These are phyloP conservation scores for Neonectria sp. DNA, from an alignment of 2,329 filamentous ascomycete species.

Conservation along the genomic window DNA sequence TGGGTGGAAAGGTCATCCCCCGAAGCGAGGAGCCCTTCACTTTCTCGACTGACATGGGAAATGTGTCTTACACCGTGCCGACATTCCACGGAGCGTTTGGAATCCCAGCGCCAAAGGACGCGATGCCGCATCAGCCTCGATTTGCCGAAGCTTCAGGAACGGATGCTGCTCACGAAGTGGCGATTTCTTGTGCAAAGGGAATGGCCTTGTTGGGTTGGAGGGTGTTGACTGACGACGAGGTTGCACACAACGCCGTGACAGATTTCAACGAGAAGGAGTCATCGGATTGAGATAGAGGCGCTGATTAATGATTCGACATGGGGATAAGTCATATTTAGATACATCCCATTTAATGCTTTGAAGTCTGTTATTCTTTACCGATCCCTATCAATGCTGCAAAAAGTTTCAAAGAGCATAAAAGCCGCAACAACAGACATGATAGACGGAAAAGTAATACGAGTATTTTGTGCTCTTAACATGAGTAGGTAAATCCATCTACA, in stretches of 20 bases:
- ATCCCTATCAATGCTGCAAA: too few relatives aligned
- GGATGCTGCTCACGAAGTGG: constrained; percentile 55
- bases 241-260: constrained; percentile 26
- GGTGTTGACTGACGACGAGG: constrained; percentile 45
- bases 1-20: constrained; percentile 55
- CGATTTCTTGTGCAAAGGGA: constrained; percentile 60
- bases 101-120: constrained; percentile 56
- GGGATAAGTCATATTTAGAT: too few relatives aligned
- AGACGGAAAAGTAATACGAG: too few relatives aligned
- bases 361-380: too few relatives aligned
- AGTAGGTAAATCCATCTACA: too few relatives aligned
- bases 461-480: too few relatives aligned
- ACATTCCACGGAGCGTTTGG: constrained; percentile 64
- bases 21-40: constrained; percentile 55
- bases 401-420: too few relatives aligned
- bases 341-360: too few relatives aligned
- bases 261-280: constrained; percentile 28
- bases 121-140: constrained; percentile 55
- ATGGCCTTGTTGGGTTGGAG: constrained; percentile 55
- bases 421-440: too few relatives aligned
- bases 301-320: not conserved
- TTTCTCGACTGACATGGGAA: constrained; percentile 66
- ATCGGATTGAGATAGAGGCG: not conserved
- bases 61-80: constrained; percentile 63
- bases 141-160: constrained; percentile 62